phyloP scores from a whole-genome alignment of 1,284 basidiomycete genomes.

The Austroboletus rostrupii region DNA sequence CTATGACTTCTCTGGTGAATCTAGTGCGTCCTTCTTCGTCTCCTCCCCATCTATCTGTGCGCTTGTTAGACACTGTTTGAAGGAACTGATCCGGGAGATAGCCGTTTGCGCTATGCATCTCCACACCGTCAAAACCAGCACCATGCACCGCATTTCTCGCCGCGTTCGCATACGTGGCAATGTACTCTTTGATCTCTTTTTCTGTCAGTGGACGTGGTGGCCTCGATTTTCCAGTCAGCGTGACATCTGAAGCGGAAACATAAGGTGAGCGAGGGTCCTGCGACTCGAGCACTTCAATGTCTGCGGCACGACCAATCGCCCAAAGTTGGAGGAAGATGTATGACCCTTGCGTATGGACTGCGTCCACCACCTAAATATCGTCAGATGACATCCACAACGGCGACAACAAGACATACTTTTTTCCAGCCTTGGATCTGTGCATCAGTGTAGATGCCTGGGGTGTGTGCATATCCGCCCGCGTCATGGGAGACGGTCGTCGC shows the following conservation, averaged over 20 bases:
- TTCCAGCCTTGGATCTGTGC: slow-evolving; percentile 23
- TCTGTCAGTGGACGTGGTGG: slow-evolving; percentile 33
- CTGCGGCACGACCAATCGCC: slow-evolving; percentile 38
- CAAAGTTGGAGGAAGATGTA: slow-evolving; percentile 25
- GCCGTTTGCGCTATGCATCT: slow-evolving; percentile 16
- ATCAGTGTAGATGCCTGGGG: slow-evolving; percentile 26
- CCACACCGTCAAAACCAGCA: slow-evolving; percentile 28
- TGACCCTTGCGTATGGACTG: slow-evolving; percentile 40
- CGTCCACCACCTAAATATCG: slow-evolving; percentile 33
- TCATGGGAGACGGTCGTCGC: too few relatives aligned
- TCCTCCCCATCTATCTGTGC: slow-evolving; percentile 56
- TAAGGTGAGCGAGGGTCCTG: slow-evolving; percentile 28
- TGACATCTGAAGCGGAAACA: slow-evolving; percentile 41
- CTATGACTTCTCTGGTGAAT: slow-evolving; percentile 45
- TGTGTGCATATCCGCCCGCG: slow-evolving; percentile 20
- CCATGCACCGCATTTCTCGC: slow-evolving; percentile 23
- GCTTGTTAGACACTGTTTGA: slow-evolving; percentile 28
- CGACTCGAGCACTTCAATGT: slow-evolving; percentile 20
- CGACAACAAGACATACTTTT: slow-evolving; percentile 11
- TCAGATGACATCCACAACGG: too few relatives aligned
- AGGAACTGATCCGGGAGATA: slow-evolving; percentile 30
- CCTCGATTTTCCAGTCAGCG: slow-evolving; percentile 23
- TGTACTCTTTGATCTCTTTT: slow-evolving; percentile 25
- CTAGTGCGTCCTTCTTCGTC: slow-evolving; percentile 46
- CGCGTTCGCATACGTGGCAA: slow-evolving; percentile 18